phyloP scores from a whole-genome alignment of 148 eudicot species.

The Salicornia ramosissima region DNA sequence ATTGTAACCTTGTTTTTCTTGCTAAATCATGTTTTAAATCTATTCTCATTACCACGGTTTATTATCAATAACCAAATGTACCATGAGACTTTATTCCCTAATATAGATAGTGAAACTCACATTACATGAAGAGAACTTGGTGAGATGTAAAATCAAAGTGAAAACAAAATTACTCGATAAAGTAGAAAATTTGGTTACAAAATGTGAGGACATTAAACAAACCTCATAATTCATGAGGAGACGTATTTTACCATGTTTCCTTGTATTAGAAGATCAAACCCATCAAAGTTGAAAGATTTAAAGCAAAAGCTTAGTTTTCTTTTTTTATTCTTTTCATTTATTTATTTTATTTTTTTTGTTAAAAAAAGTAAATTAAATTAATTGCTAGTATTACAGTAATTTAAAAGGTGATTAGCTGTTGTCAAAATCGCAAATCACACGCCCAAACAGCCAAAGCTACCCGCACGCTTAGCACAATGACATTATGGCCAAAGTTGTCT shows the following conservation, averaged over 20 bases:
- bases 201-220: background rate
- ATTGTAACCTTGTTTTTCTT: too few species aligned
- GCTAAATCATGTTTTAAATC: too few species aligned
- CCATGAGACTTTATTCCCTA: too few species aligned
- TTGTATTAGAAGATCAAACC: background rate
- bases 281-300: background rate
- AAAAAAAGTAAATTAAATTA: too few species aligned
- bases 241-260: background rate
- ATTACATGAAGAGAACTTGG: slow-evolving; percentile 7
- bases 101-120: too few species aligned
- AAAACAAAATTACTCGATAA: background rate
- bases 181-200: slow-evolving; percentile 5
- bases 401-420: background rate
- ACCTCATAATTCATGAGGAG: slow-evolving; percentile 9
- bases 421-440: slow-evolving; percentile 5
- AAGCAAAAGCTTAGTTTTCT: background rate
- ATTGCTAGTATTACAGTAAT: too few species aligned
- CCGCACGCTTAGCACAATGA: slow-evolving; percentile 19
- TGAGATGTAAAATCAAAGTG: slow-evolving; percentile 3
- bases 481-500: background rate
- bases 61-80: too few species aligned
- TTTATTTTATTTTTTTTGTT: too few species aligned
- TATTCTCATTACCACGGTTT: too few species aligned
- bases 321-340: too few species aligned
- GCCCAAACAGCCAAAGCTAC: background rate